A percentile compares a stretch with the other conserved stretches of the same genome.
Conservation (phyloP, 2,329 filamentous ascomycete species). For the Dothidotthia symphoricarpi region DNA sequence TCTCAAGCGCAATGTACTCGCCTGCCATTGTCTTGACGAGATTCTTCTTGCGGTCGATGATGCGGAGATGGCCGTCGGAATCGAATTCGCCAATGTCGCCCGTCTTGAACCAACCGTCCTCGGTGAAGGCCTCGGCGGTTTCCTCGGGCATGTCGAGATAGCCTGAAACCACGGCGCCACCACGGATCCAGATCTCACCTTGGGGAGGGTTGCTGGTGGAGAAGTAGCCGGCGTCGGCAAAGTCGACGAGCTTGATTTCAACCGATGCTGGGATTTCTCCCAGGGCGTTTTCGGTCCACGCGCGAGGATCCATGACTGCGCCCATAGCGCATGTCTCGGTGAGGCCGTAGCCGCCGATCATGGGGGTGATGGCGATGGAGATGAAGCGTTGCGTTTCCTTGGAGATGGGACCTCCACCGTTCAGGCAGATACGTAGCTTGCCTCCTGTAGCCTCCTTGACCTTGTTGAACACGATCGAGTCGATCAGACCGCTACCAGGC, state of each 20-base stretch:
- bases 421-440: conserved; percentile 83
- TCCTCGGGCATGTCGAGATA: conserved; percentile 88
- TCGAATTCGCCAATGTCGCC: conserved; percentile 94
- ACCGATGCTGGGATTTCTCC: conserved; percentile 75
- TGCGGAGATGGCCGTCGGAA: conserved; percentile 71
- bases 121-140: conserved; percentile 70
- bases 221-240: conserved; percentile 83
- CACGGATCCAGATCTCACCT: conserved; percentile 89
- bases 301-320: conserved; percentile 76
- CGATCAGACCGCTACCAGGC: conserved; percentile 68
- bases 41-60: conserved; percentile 98
- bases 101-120: conserved; percentile 95
- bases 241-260: conserved; percentile 89
- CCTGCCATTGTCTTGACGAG: conserved; percentile 92
- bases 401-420: conserved; percentile 87
- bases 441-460: conserved; percentile 89
- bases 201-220: conserved; percentile 74
- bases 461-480: conserved; percentile 85
- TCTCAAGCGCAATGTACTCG: conserved; percentile 96
- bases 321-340: conserved; percentile 90
- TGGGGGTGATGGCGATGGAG: conserved; percentile 86
- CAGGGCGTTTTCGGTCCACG: conserved; percentile 75
- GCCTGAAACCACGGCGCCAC: conserved; percentile 67
- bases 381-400: conserved; percentile 87
- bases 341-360: conserved; percentile 91